Evolutionary conservation across 2,329 filamentous ascomycete species (phyloP).

Genomic region (Paecilomyces dactylethromorphus): DNA sequence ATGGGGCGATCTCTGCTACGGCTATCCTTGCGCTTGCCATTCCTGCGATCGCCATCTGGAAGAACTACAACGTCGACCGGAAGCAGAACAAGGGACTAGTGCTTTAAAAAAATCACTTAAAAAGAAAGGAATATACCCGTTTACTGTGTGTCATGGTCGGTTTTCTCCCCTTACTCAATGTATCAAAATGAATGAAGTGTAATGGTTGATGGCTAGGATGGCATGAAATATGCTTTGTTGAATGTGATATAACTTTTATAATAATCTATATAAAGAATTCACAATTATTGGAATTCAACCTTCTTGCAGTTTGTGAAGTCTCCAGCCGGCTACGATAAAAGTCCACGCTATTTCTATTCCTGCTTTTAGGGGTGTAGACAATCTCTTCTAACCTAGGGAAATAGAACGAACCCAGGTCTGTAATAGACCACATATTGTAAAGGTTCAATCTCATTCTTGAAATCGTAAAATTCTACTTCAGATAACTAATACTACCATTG

Average conservation of each 20-base stretch:
- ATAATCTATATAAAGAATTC: background rate
- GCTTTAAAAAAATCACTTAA: conserved; percentile 8
- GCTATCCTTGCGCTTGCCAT: conserved; percentile 24
- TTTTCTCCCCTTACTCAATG: background rate
- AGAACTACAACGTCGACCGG: conserved; percentile 32
- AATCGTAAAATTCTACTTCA: too few relatives aligned
- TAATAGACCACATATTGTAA: too few relatives aligned
- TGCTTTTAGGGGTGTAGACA: too few relatives aligned
- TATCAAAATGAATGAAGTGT: background rate
- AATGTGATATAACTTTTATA: background rate
- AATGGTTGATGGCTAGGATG: background rate
- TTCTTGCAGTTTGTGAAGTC: background rate
- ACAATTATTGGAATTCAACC: background rate
- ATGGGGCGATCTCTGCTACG: conserved; percentile 28
- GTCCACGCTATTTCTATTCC: too few relatives aligned
- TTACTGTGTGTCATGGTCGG: background rate
- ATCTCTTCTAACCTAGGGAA: too few relatives aligned
- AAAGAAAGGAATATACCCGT: background rate
- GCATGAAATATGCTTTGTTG: background rate
- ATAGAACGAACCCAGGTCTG: too few relatives aligned
- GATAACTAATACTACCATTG: too few relatives aligned
- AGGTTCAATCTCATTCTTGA: too few relatives aligned
- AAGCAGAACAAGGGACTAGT: conserved; percentile 33
- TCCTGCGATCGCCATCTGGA: conserved; percentile 30
- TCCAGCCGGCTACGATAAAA: too few relatives aligned